Percentiles rank a stretch among this genome's conserved stretches.
These are phyloP conservation scores for Jimgerdemannia flammicorona DNA, from an alignment of 192 early-diverging fungal species.

Conservation along the genomic window DNA sequence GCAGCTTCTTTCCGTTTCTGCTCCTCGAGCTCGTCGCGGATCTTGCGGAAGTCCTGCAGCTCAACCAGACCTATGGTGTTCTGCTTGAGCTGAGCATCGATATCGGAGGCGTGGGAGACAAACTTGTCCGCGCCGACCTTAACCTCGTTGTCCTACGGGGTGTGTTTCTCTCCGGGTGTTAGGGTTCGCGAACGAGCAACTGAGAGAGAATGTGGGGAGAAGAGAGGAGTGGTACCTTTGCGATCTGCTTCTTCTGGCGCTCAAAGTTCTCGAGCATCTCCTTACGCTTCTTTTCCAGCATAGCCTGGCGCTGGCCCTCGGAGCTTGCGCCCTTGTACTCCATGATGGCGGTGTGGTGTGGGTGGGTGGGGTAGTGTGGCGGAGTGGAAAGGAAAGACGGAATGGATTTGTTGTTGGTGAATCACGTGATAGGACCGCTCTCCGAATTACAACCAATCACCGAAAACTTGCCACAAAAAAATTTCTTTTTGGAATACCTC, in stretches of 20 bases:
- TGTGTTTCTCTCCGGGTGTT: background rate
- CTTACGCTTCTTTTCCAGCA: slow-evolving; percentile 67
- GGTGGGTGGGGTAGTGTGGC: too few relatives aligned
- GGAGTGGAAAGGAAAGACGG: too few relatives aligned
- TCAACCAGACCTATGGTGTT: slow-evolving; percentile 87
- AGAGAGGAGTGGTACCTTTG: slow-evolving; percentile 36
- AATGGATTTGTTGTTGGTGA: too few relatives aligned
- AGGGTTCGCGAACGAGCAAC: background rate
- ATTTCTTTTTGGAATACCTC: too few relatives aligned
- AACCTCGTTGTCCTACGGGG: slow-evolving; percentile 59
- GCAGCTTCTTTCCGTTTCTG: slow-evolving; percentile 71
- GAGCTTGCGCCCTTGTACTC: slow-evolving; percentile 20
- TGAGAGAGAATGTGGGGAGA: too few relatives aligned
- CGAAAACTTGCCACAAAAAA: too few relatives aligned
- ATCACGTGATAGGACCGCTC: background rate
- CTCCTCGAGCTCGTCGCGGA: slow-evolving; percentile 78
- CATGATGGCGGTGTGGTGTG: background rate
- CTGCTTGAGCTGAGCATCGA: slow-evolving; percentile 83
- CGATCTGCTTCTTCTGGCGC: slow-evolving; percentile 68
- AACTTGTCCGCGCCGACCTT: slow-evolving; percentile 72
- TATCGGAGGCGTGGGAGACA: slow-evolving; percentile 66
- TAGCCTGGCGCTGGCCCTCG: slow-evolving; percentile 55
- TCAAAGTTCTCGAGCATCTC: slow-evolving; percentile 68
- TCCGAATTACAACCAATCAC: background rate
- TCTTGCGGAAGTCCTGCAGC: slow-evolving; percentile 87